Evolutionary conservation across 2,329 filamentous ascomycete genomes (phyloP), one percentile per base, ranked within the genome.

Genomic region (Diaporthe aspalathi): DNA sequence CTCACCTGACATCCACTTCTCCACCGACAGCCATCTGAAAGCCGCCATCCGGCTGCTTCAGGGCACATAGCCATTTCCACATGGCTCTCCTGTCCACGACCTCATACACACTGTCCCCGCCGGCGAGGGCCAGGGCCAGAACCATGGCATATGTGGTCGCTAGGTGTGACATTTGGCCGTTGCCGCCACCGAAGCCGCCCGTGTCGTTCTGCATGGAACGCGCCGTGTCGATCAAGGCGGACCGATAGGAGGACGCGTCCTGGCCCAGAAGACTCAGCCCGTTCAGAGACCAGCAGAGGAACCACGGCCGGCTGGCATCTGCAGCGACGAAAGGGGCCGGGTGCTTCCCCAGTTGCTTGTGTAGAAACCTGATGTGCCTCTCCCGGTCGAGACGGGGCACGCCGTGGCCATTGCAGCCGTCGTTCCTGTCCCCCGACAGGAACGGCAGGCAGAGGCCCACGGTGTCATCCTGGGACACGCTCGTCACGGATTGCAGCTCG

Each of bases 121-220:
- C 94, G 52, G 95, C 92, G 73, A 94, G 88, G 29, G 92, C 89
- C 66, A 99, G 85, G 56, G 93, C 90, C 71, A 99, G 87, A 24
- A 97, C 83, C 50, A 92, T 88, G 60, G 95, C 94, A 85, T 98
- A 99, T 0, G 93, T 94, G 57, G 93, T 92, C 70, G 96, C 96
- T 75, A 96, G 88, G 82, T 99, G 96, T 67, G 94, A 94, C 75
- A 89, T 87, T 79, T 98, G 96, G 35, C 95, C 94, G 80, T 94
- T 92, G n/a, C 96, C 95, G 74, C 95, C 96, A 67, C 94, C 96
- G 80, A 97, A 97, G 2, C 96, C 96, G 65, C 96, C 96, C 20
- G 86, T 86, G 27, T 85, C 81, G 80, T 98, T 97, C 82, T 98
- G 96, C 82, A 95, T 91, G 54, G 93, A 90, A 60, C 86, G 87